phyloP scores from a whole-genome alignment of 257 asterid genomes.

The Jasminum sambac region DNA sequence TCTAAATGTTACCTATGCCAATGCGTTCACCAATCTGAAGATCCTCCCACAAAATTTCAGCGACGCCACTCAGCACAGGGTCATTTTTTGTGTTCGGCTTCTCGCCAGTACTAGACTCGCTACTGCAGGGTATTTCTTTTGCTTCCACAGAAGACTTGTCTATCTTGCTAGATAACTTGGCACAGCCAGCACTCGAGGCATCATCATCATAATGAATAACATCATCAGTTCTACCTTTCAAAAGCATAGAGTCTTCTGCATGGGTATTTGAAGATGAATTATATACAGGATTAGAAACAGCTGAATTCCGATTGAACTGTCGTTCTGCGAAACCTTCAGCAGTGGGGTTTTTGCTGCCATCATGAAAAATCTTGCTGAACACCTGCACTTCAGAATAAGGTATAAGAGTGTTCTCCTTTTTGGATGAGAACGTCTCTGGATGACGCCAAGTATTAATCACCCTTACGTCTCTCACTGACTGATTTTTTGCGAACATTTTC shows the following conservation, averaged over 20 bases:
- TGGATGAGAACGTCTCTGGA: conserved; percentile 29
- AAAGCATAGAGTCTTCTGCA: conserved; percentile 34
- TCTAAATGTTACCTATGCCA: conserved; percentile 74
- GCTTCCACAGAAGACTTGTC: conserved; percentile 27
- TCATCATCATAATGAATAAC: conserved; percentile 30
- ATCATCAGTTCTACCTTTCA: conserved; percentile 34
- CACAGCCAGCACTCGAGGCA: conserved; percentile 24
- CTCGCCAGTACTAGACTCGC: conserved; percentile 40
- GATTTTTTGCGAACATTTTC: conserved; percentile 32
- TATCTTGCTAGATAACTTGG: conserved; percentile 32
- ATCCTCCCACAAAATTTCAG: conserved; percentile 95
- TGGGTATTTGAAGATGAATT: conserved; percentile 30
- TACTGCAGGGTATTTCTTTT: conserved; percentile 32
- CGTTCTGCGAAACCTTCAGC: conserved; percentile 36
- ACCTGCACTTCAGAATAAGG: conserved; percentile 47
- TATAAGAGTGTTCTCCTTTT: conserved; percentile 40
- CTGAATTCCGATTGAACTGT: conserved; percentile 30
- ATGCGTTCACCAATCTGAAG: conserved; percentile 96
- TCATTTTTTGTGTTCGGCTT: conserved; percentile 52
- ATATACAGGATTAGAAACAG: conserved; percentile 23
- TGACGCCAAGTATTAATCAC: conserved; percentile 33
- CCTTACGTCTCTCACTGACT: conserved; percentile 29
- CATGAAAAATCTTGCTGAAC: conserved; percentile 23
- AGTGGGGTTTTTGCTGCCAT: conserved; percentile 30
- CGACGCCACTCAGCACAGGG: conserved; percentile 69